phyloP scores from a whole-genome alignment of 805 yeast species.

The Ogataea allantospora region DNA sequence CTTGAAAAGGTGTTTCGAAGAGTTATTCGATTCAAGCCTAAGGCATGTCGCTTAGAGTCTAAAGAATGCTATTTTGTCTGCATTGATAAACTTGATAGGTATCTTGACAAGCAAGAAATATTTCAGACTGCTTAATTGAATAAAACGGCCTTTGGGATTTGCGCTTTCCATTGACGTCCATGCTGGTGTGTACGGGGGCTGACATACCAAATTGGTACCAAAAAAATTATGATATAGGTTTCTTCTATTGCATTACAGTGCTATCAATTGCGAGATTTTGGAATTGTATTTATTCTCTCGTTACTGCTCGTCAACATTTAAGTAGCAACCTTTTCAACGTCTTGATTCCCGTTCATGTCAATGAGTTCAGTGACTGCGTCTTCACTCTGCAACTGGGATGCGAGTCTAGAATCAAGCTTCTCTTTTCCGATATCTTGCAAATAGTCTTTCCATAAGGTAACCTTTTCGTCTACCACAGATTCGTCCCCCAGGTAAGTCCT shows the following conservation, averaged over 20 bases:
- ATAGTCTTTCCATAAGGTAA: slow-evolving; percentile 66
- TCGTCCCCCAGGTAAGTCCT: slow-evolving; percentile 59
- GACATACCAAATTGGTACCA: too few species aligned
- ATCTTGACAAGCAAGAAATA: slow-evolving; percentile 43
- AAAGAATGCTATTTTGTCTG: slow-evolving; percentile 82
- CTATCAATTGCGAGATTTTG: background rate
- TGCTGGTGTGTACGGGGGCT: too few species aligned
- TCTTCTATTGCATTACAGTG: too few species aligned
- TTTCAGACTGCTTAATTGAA: slow-evolving; percentile 34
- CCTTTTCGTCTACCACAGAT: slow-evolving; percentile 42
- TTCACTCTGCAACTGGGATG: slow-evolving; percentile 32
- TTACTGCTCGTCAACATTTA: background rate
- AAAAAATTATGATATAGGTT: too few species aligned
- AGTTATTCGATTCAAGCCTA: slow-evolving; percentile 75
- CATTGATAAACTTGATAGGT: slow-evolving; percentile 41
- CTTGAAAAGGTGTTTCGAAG: slow-evolving; percentile 56
- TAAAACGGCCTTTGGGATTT: too few species aligned
- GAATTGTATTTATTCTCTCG: background rate
- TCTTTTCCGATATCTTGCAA: slow-evolving; percentile 51
- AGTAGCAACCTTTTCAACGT: slow-evolving; percentile 20
- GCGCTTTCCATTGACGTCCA: too few species aligned
- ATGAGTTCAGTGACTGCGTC: slow-evolving; percentile 28
- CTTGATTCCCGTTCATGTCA: slow-evolving; percentile 24
- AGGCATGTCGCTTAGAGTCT: slow-evolving; percentile 75
- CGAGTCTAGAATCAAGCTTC: slow-evolving; percentile 61